Percentiles rank a stretch among this genome's conserved stretches.
Evolutionary conservation across 2,329 filamentous ascomycete genomes (phyloP).

Genomic region (Hymenoscyphus linearis): DNA sequence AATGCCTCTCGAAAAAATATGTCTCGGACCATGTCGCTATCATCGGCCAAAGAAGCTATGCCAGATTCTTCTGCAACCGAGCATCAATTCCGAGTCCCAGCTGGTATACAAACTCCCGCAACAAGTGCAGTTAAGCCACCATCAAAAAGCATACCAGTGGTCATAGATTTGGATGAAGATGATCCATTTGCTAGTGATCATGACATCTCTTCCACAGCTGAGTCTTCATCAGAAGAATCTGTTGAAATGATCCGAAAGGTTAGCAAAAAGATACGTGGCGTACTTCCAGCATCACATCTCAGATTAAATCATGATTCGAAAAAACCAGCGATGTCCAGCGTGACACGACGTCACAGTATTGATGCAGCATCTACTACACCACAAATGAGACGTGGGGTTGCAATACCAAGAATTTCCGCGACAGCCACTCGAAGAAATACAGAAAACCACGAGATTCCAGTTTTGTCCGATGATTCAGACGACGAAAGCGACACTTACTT

Average conservation of each 20-base stretch:
- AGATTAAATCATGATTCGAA: constrained; percentile 48
- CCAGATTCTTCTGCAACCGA: constrained; percentile 13
- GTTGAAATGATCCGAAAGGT: constrained; percentile 23
- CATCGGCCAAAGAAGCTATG: constrained; percentile 15
- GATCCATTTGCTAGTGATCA: constrained; percentile 21
- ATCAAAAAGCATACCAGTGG: constrained; percentile 12
- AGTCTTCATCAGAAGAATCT: constrained; percentile 28
- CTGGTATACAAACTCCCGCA: constrained; percentile 27
- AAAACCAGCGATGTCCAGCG: constrained; percentile 26
- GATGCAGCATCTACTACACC: constrained; percentile 18
- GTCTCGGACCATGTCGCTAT: constrained; percentile 18
- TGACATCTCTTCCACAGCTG: constrained; percentile 1
- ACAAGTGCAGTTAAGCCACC: constrained; percentile 26
- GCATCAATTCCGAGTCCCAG: constrained; percentile 2
- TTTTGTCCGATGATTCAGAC: constrained; percentile 28
- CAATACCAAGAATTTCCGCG: constrained; percentile 21
- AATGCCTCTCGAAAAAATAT: constrained; percentile 5
- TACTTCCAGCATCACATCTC: constrained; percentile 63
- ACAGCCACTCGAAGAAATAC: background rate
- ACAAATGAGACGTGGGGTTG: constrained; percentile 27
- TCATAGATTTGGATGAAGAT: constrained; percentile 23
- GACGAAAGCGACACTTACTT: constrained; percentile 16
- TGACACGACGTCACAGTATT: constrained; percentile 9
- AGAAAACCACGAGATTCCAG: constrained; percentile 7
- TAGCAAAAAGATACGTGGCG: constrained; percentile 45